Base-by-base conservation (phyloP, 139 green algal genomes). In the Pseudopediastrum boryanum region DNA sequence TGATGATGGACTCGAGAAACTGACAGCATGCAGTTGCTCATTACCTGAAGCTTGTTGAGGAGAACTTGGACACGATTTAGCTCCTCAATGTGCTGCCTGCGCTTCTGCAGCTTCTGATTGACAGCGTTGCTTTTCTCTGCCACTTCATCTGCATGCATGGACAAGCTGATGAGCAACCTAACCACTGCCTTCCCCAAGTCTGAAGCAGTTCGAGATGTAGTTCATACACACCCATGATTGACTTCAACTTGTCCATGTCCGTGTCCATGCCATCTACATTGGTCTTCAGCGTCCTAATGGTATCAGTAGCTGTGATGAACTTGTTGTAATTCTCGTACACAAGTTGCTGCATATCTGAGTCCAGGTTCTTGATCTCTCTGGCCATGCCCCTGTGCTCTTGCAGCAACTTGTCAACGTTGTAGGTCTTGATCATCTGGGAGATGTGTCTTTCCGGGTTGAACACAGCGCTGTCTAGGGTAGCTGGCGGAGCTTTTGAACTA, bases 241-340 rank as follows among this genome's bases (percentile, higher is more conserved):
- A 63, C 48, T 84, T 87, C 12, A 96, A 84, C 54, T 89, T 63
- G 1, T 90, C 78, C 86, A 97, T 95, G 48, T 90, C 89, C 7
- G 59, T 50, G 59, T 92, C 88, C 86, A 98, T 94, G 23, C 84
- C 81, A 63, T 91, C 86, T 5, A 93, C 71, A 23, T 83, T 83
- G n/a, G 59, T 69, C 67, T 91, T 91, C 88, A 93, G 90, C 2
- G 77, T 72, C 10, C 70, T 78, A 42, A 98, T 96, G 4, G 94
- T 97, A 77, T 97, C 94, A 1, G 95, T 99, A n/a, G 96, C 96
- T 0, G 86, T 86, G 59, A 99, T 98, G 88, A 99, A 99, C 81
- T 98, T 98, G 92, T 90, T 97, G 83, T 99, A 99, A 82, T 99
- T 99, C 70, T 99, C 96, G 63, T 98, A 98, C 35, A 99, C 95